Base-by-base conservation (phyloP, 2,329 filamentous ascomycete species). In the Pseudogymnoascus sp. region DNA sequence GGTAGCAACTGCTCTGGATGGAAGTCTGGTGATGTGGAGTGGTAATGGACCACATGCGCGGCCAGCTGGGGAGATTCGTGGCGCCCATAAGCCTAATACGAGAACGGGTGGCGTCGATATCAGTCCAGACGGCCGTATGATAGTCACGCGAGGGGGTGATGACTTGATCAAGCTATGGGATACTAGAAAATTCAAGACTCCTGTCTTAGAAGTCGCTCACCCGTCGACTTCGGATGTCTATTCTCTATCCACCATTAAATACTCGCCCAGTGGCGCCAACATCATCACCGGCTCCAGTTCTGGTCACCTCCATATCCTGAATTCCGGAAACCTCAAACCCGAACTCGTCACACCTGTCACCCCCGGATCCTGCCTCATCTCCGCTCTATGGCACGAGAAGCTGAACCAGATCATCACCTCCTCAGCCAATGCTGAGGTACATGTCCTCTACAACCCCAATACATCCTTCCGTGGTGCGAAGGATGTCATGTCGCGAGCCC, bases 131-230 rank as follows among this genome's bases (percentile, higher is more conserved):
- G 95, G 95, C 9, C 85, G 93, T 64, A 88, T 97, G 78, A 86
- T 97, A 2, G 88, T 97, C 7, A 96, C 92, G 0, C 83, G 92
- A 69, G 95, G 95, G 63, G 93, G 93, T 61, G 95, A 99, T 75
- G 86, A 96, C 72, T 83, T 89, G 1, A 93, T 99, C 76, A 97
- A 97, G 77, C 82, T 97, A 1, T 99, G 95, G 95, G 95, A 99
- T 74, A 96, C 88, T 2, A 86, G 95, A 64, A 97, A 97, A 72
- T 96, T 99, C 80, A 97, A 95, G 74, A 82, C 88, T 64, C 91
- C 95, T 3, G 83, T 99, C 13, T 90, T 91, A 59, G 90, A 87
- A 1, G 85, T 91, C 15, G 79, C 87, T 5, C 92, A 96, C 75
- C 76, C 84, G 1, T 96, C 93, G 0, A 96, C 90, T 13, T 93